phyloP scores from a whole-genome alignment of 345 rosid species.

The Eucalyptus lansdowneana region DNA sequence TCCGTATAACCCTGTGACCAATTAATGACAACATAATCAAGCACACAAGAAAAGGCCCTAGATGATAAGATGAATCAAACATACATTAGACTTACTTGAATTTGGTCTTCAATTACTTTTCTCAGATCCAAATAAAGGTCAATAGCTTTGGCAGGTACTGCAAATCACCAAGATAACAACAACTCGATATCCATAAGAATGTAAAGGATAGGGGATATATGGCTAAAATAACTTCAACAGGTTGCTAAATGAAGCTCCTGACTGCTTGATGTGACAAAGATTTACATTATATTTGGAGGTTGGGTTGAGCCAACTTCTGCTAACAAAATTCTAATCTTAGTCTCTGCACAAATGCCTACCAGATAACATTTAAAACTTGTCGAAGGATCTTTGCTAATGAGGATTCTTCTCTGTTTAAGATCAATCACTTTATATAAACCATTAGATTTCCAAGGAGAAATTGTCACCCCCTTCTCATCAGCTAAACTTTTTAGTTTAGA shows the following conservation, averaged over 20 bases:
- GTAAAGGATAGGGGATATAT: background rate
- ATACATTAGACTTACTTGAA: conserved; percentile 34
- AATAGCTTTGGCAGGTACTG: conserved; percentile 74
- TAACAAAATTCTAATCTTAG: background rate
- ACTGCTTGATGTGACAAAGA: background rate
- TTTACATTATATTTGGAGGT: background rate
- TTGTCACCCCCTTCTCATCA: background rate
- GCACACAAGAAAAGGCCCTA: background rate
- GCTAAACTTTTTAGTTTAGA: background rate
- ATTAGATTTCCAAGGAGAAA: background rate
- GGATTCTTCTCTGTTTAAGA: background rate
- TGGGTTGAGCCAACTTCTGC: background rate
- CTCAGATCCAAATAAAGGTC: conserved; percentile 85
- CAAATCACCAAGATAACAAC: background rate
- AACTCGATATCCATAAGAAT: background rate
- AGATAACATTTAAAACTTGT: background rate
- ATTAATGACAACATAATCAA: background rate
- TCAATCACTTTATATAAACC: background rate
- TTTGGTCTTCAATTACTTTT: conserved; percentile 65
- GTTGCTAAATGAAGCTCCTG: background rate
- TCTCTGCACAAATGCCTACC: background rate
- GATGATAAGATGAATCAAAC: background rate
- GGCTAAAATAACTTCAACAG: background rate
- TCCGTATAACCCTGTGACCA: conserved; percentile 66
- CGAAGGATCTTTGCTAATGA: background rate